Percentiles rank a stretch among this genome's conserved stretches.
Conservation (phyloP, 176 grass and related monocot genomes). For the Guadua angustifolia region DNA sequence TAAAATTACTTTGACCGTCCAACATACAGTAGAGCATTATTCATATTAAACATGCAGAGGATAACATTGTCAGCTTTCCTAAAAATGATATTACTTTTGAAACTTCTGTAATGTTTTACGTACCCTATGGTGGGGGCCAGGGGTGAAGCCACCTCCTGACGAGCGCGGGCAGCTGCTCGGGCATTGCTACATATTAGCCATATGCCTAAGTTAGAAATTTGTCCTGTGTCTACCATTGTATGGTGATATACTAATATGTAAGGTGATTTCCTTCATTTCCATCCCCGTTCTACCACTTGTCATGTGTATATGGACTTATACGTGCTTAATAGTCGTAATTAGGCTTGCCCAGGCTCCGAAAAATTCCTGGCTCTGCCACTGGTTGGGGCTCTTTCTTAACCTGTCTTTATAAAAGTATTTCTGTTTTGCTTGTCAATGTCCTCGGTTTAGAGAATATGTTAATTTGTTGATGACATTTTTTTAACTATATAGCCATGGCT, state of each 20-base stretch:
- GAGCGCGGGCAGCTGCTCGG: too few species aligned
- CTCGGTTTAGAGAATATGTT: constrained; percentile 10
- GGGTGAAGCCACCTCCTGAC: too few species aligned
- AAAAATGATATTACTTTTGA: not conserved
- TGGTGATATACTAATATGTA: too few species aligned
- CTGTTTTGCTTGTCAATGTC: constrained; percentile 25
- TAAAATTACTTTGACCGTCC: not conserved
- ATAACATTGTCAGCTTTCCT: not conserved
- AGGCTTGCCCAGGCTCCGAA: too few species aligned
- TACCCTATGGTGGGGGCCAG: not conserved
- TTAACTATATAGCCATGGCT: constrained; percentile 67
- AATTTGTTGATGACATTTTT: constrained; percentile 21
- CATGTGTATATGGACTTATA: too few species aligned
- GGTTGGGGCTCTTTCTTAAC: not conserved
- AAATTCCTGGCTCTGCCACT: too few species aligned
- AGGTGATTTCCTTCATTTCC: too few species aligned
- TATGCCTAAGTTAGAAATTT: too few species aligned
- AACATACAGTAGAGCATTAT: not conserved
- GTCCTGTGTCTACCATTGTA: too few species aligned
- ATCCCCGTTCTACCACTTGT: too few species aligned
- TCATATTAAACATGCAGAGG: not conserved
- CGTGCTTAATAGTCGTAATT: too few species aligned
- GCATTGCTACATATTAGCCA: too few species aligned
- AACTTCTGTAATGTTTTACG: not conserved
- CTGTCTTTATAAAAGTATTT: not conserved